phyloP scores from a whole-genome alignment of 1,284 basidiomycete genomes.

The Vanrija humicola region DNA sequence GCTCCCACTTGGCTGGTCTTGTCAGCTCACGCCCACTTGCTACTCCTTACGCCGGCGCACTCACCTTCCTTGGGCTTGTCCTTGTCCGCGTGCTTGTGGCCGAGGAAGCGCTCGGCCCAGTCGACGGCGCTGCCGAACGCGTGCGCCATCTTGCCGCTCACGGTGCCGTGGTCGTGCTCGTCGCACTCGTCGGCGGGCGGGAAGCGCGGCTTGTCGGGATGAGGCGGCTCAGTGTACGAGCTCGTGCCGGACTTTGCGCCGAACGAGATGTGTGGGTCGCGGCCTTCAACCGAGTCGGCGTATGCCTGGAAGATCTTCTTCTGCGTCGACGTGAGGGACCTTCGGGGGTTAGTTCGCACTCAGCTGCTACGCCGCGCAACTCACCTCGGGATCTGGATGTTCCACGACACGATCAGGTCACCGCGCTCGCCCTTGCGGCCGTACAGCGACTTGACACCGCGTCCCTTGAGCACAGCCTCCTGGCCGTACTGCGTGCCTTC shows the following conservation, averaged over 20 bases:
- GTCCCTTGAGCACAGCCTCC: constrained; percentile 88
- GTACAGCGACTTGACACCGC: constrained; percentile 73
- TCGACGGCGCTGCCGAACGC: constrained; percentile 38
- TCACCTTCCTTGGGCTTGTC: neutral
- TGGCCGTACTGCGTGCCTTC: constrained; percentile 93
- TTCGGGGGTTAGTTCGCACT: constrained; percentile 39
- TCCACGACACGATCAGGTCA: constrained; percentile 88
- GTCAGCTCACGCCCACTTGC: no score
- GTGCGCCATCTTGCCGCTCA: constrained; percentile 32
- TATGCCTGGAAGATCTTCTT: constrained; percentile 82
- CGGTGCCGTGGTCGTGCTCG: constrained; percentile 4
- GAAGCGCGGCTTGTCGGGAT: constrained; percentile 7
- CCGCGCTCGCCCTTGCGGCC: constrained; percentile 60
- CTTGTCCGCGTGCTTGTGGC: constrained; percentile 12
- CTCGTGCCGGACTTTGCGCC: constrained; percentile 14
- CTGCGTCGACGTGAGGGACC: constrained; percentile 76
- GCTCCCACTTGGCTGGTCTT: no score
- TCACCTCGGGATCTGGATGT: constrained; percentile 83
- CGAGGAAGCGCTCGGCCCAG: constrained; percentile 34
- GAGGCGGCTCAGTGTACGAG: constrained; percentile 6
- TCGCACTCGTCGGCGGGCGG: neutral
- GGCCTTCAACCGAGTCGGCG: constrained; percentile 87
- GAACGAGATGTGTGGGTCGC: constrained; percentile 45
- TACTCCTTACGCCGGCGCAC: no score
- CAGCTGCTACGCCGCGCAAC: constrained; percentile 26